Conservation (phyloP, 495 filamentous ascomycete species). For the Neurospora sp. region DNA sequence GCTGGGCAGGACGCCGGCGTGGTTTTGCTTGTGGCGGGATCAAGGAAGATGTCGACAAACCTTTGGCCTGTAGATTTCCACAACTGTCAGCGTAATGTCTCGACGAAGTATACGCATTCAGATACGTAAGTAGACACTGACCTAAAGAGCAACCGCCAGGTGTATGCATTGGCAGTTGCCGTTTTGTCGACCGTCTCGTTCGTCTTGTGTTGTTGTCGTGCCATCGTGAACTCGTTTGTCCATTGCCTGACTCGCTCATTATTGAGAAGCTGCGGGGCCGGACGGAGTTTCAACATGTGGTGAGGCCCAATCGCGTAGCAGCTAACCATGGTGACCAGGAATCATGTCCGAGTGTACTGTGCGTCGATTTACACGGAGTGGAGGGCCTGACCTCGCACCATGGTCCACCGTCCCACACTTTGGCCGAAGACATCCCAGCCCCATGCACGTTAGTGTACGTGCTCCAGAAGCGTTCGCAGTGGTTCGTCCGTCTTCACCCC, state of each 20-base stretch:
- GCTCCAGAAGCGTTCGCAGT: not conserved
- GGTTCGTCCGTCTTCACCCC: not conserved
- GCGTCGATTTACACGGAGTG: not conserved
- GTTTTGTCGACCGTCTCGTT: not conserved
- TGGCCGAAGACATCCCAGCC: not conserved
- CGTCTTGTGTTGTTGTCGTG: not conserved
- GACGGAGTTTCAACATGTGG: not conserved
- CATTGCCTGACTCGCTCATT: not conserved
- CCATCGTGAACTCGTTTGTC: not conserved
- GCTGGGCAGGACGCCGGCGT: not conserved
- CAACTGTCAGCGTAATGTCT: not conserved
- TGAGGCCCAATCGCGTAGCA: not conserved
- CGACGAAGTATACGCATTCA: not conserved
- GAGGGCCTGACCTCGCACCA: not conserved
- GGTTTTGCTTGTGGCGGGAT: not conserved
- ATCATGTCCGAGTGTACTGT: not conserved
- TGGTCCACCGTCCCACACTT: not conserved
- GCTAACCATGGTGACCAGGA: not conserved
- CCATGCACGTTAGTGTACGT: not conserved
- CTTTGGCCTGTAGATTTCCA: not conserved
- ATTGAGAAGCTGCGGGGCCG: not conserved
- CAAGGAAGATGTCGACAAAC: not conserved
- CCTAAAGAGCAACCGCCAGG: not conserved
- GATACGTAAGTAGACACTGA: not conserved
- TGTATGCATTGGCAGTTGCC: not conserved